Base-by-base conservation (phyloP, 208 protist species). In the Wallacemonas sp. region DNA sequence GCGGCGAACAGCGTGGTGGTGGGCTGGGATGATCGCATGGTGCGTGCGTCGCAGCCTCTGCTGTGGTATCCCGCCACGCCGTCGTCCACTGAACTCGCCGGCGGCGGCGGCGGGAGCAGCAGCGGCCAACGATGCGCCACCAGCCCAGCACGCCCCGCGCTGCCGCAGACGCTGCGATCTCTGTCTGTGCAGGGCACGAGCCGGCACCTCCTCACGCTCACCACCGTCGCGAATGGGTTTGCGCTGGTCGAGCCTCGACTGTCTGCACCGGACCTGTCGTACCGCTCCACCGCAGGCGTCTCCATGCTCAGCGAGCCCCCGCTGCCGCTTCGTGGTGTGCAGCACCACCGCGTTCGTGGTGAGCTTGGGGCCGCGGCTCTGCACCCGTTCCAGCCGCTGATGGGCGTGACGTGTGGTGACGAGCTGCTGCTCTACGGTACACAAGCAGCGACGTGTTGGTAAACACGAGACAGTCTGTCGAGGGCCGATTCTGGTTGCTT, bases 181-280 rank as follows among this genome's bases (percentile, higher is more conserved):
- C 61, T 92, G 41, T 78, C 79, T 52, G 72, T 85, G 32, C 85
- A 92, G 56, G 61, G 72, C 17, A 81, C 76, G 57, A 70, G 63
- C 55, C 60, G 76, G 47, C 66, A 57, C 1, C 65, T 92, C 19
- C 73, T 80, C 33, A 85, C 85, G 1, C 65, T 88, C 54, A 72
- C 80, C 16, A 78, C 80, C 27, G 87, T 80, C 17, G 43, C 76
- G n/a, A 67, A 80, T 63, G 46, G 72, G 26, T 61, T 88, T 62
- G 62, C 76, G 55, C 43, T 75, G 14, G 19, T 70, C 63, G 62
- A 74, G 52, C 73, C 73, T 11, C 48, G 60, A 21, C 26, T 30
- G 14, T 12, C n/a, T 12, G 56, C 39, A n/a, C 9, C 12, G 29
- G 23, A 44, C 8, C 17, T 32, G 38, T 55, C 1, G 23, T 0